Conservation (phyloP, 2,329 filamentous ascomycete species). For the Corniculantispora saksenae region DNA sequence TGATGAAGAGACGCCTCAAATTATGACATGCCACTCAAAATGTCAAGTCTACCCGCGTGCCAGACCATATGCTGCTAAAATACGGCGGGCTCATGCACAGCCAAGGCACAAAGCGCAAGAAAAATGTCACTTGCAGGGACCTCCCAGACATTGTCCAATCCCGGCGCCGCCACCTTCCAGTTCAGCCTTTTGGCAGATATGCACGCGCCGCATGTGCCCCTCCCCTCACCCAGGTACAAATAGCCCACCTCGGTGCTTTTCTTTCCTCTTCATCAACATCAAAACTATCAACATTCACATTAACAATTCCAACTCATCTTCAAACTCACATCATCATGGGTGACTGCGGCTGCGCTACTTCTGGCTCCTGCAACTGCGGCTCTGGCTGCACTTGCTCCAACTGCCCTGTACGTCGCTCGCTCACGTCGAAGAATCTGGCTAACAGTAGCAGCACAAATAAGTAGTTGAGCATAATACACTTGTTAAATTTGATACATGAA, state of each 20-base stretch:
- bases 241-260: not conserved
- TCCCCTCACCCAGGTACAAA: not conserved
- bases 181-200: not conserved
- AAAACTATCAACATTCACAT: not conserved
- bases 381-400: slow-evolving; percentile 42
- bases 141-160: not conserved
- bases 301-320: slow-evolving; percentile 21
- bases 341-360: slow-evolving; percentile 44
- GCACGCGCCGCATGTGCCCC: not conserved
- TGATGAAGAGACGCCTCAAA: no score
- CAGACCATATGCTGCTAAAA: no score
- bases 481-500: not conserved
- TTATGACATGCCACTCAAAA: no score
- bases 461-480: slow-evolving; percentile 25
- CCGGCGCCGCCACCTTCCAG: not conserved
- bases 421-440: not conserved
- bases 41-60: no score
- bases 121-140: not conserved
- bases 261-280: not conserved
- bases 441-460: slow-evolving; percentile 22
- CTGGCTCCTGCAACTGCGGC: slow-evolving; percentile 45
- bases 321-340: slow-evolving; percentile 35
- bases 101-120: not conserved
- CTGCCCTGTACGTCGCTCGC: slow-evolving; percentile 42
- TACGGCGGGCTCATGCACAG: not conserved